Percentiles rank a stretch among this genome's conserved stretches.
These are phyloP conservation scores for Trypanosoma conorhini DNA, from an alignment of 208 protist species.

Conservation along the genomic window DNA sequence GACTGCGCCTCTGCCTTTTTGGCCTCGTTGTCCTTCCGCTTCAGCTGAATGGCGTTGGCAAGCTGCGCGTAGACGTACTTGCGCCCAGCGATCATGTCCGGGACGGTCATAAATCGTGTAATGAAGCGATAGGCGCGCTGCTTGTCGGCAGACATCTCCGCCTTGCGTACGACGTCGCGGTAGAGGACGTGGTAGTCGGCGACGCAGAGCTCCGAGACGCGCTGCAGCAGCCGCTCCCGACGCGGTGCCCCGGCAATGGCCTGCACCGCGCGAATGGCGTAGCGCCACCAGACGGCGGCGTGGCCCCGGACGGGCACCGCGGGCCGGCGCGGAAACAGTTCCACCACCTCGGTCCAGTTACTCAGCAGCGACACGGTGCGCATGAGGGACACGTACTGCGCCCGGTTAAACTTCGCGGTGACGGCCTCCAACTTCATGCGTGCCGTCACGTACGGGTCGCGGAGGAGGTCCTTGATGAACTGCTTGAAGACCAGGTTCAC, in stretches of 20 bases:
- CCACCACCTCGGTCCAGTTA: conserved; percentile 47
- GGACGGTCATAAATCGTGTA: conserved; percentile 77
- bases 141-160: conserved; percentile 66
- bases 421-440: conserved; percentile 58
- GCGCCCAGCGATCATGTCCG: conserved; percentile 75
- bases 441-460: conserved; percentile 66
- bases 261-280: conserved; percentile 57
- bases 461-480: conserved; percentile 51
- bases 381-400: conserved; percentile 79
- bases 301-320: conserved; percentile 52
- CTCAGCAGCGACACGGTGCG: conserved; percentile 50
- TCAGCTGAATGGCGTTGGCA: conserved; percentile 70
- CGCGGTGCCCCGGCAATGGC: conserved; percentile 39
- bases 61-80: conserved; percentile 75
- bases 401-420: conserved; percentile 61
- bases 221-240: conserved; percentile 46
- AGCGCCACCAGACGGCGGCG: conserved; percentile 75
- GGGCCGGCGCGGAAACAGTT: conserved; percentile 42
- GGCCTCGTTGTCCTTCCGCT: conserved; percentile 68
- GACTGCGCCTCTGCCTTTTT: conserved; percentile 45
- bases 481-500: conserved; percentile 71
- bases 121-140: conserved; percentile 65
- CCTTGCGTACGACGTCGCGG: conserved; percentile 67
- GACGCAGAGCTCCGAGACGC: conserved; percentile 62
- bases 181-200: conserved; percentile 77